Evolutionary conservation across 495 filamentous ascomycete genomes (phyloP).

Genomic region (Xylaria sp.): DNA sequence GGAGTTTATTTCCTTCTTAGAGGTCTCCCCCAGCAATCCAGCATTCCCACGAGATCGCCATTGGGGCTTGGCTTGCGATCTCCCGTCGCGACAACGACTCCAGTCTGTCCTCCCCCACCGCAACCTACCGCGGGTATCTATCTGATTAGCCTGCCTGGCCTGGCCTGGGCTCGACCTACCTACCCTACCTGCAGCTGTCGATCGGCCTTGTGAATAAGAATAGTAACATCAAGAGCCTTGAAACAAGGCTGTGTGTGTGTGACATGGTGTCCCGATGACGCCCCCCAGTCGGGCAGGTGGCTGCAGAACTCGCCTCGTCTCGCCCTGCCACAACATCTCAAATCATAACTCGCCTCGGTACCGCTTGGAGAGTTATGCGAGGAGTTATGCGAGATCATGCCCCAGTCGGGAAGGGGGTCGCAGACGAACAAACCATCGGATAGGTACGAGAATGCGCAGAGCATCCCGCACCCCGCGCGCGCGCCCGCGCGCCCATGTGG

Average conservation of each 20-base stretch:
- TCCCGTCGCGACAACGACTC: background rate
- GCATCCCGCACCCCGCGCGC: too few species aligned
- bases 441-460: background rate
- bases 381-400: slow-evolving; percentile 6
- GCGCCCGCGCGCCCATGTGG: too few species aligned
- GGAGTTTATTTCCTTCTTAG: background rate
- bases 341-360: slow-evolving; percentile 4
- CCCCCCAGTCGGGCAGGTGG: slow-evolving; percentile 22
- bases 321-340: slow-evolving; percentile 22
- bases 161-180: too few species aligned
- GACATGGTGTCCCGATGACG: slow-evolving; percentile 5
- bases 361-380: background rate
- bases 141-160: background rate
- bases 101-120: background rate
- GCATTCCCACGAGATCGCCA: slow-evolving; percentile 15
- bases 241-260: slow-evolving; percentile 26
- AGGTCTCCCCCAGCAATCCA: background rate
- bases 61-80: slow-evolving; percentile 22
- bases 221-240: slow-evolving; percentile 14
- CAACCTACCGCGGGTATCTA: background rate
- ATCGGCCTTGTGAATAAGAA: slow-evolving; percentile 18
- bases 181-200: background rate
- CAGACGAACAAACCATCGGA: background rate
- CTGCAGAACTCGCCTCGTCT: slow-evolving; percentile 3
- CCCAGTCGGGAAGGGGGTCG: background rate